These are phyloP conservation scores for Metschnikowia kofuensis DNA, from an alignment of 805 yeast genomes.

Conservation along the genomic window DNA sequence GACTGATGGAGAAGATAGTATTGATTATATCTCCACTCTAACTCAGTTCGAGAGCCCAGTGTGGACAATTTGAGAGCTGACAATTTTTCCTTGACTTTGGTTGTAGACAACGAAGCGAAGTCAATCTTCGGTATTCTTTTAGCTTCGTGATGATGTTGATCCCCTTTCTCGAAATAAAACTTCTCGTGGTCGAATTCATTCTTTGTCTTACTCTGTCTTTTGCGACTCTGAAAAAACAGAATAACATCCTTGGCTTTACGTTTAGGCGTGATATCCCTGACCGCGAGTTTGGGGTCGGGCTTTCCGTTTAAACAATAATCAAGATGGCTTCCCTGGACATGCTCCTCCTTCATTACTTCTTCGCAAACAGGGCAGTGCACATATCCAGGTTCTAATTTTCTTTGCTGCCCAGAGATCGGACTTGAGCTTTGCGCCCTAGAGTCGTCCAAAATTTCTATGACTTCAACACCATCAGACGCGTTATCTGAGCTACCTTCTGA, in stretches of 20 bases:
- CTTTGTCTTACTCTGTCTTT: conserved; percentile 6
- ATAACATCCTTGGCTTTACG: conserved; percentile 24
- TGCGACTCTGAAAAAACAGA: conserved; percentile 28
- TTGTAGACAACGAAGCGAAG: conserved; percentile 53
- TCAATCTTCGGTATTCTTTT: conserved; percentile 62
- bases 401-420: not conserved
- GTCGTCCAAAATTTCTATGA: conserved; percentile 14
- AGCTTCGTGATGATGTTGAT: conserved; percentile 24
- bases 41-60: conserved; percentile 57
- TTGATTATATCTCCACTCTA: conserved; percentile 73
- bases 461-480: not conserved
- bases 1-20: conserved; percentile 78
- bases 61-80: conserved; percentile 52
- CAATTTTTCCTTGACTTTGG: conserved; percentile 62
- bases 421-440: conserved; percentile 2
- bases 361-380: conserved; percentile 72
- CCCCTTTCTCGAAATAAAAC: conserved; percentile 32
- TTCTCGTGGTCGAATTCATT: conserved; percentile 21
- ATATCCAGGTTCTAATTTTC: conserved; percentile 13
- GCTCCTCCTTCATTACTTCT: conserved; percentile 49
- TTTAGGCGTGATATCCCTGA: conserved; percentile 3
- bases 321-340: conserved; percentile 57
- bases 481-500: not conserved
- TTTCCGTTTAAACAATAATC: conserved; percentile 53
- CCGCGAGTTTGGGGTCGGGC: conserved; percentile 10